Conservation (phyloP, 2,329 filamentous ascomycete species). For the Beauveria sp. region DNA sequence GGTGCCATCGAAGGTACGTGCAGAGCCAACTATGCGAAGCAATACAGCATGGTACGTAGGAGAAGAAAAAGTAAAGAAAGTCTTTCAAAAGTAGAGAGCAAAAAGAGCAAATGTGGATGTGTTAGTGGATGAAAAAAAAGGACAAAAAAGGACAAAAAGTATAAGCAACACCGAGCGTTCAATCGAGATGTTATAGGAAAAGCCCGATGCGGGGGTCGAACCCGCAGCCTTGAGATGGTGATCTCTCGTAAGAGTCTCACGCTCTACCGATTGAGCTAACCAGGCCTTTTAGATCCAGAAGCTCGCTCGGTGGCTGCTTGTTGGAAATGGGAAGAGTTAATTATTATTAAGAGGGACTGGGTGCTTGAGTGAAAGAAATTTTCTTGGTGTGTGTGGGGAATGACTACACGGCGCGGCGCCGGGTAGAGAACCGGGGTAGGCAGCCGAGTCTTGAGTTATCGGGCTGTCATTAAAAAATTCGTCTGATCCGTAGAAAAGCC, state of each 20-base stretch:
- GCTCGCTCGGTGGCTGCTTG: too few species aligned
- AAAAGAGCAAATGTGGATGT: not conserved
- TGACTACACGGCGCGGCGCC: too few species aligned
- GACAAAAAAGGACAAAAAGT: not conserved
- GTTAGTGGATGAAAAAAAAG: not conserved
- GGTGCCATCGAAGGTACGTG: too few species aligned
- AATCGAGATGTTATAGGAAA: not conserved
- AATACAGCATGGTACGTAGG: not conserved
- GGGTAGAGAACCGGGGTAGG: too few species aligned
- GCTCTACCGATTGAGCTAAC: conserved; percentile 67
- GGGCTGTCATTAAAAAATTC: too few species aligned
- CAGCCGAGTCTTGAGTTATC: too few species aligned
- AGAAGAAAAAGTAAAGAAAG: not conserved
- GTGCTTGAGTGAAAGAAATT: too few species aligned
- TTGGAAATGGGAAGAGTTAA: accelerated
- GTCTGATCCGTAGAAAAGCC: too few species aligned
- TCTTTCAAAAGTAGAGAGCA: not conserved
- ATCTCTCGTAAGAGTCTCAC: conserved; percentile 52
- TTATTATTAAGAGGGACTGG: too few species aligned
- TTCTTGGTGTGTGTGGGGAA: too few species aligned
- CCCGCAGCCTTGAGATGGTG: conserved; percentile 47
- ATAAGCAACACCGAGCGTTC: not conserved
- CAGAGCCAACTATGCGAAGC: too few species aligned
- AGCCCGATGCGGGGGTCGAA: conserved; percentile 38
- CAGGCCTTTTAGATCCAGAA: conserved; percentile 27